Evolutionary conservation across 768 basidiomycete species (phyloP), one percentile per base, ranked within the genome.

Genomic region (Amanita rimosa): DNA sequence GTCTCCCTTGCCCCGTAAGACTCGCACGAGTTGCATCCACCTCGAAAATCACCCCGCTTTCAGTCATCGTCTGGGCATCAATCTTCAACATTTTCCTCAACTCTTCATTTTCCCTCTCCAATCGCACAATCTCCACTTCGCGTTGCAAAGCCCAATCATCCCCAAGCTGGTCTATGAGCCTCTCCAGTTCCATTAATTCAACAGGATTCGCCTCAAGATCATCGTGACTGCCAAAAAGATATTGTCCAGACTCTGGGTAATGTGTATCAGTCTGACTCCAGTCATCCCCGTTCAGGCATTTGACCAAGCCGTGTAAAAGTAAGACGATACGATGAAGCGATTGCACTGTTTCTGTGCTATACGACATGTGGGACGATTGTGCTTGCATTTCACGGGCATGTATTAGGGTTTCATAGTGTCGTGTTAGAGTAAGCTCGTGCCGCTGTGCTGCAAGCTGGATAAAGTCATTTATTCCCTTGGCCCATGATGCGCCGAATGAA

Each of bases 401-500:
- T 26, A 97, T 76, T 8, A 97, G 74, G 9, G 73, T 67, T 60
- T 97, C 93, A 64, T 98, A 98, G 61, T 98, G 93, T 44, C 84
- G 80, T 44, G 85, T 85, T 11, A 97, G 68, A 0, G 85, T 86
- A 8, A 85, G 71, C 58, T 96, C 90, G 59, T 97, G 91, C 53
- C 85, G 84, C 59, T 93, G 88, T 0, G 92, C 86, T n/a, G 93
- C 89, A 53, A 85, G 67, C 93, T 97, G 61, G 44, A 34, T 44
- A 42, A 40, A 31, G 24, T 47, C 52, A 44, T 51, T 29, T 42
- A 44, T 46, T 48, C 52, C 29, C n/a, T 27, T 51, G 46, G n/a
- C 45, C 50, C n/a, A n/a, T n/a, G n/a, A 45, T 14, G 10, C 39
- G 29, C 21, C 11, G 24, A 13, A 45, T 5, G 40, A 29, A 51